Evolutionary conservation across 2,329 filamentous ascomycete species (phyloP).

Genomic region (Aureobasidium sp.): DNA sequence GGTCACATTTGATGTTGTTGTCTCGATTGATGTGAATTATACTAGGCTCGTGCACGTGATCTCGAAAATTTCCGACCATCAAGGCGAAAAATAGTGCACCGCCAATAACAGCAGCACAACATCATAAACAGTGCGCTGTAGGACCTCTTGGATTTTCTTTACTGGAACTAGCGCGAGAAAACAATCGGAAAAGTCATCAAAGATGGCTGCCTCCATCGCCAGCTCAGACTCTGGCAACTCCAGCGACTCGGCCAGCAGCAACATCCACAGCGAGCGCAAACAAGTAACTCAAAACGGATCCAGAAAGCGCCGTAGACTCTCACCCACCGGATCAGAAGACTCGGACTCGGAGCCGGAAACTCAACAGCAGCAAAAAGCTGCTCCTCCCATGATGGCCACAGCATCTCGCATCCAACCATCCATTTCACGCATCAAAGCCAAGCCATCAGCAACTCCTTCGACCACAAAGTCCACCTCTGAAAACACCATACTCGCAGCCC

Average conservation of each 20-base stretch:
- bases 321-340: slow-evolving; percentile 15
- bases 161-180: not conserved
- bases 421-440: slow-evolving; percentile 23
- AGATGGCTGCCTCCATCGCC: not conserved
- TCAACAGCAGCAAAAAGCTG: not conserved
- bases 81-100: not conserved
- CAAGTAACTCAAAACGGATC: slow-evolving; percentile 18
- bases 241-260: not conserved
- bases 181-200: not conserved
- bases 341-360: slow-evolving; percentile 1
- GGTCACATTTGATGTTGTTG: not conserved
- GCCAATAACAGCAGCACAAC: not conserved
- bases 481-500: slow-evolving; percentile 23
- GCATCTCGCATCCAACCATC: slow-evolving; percentile 14
- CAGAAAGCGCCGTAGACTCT: slow-evolving; percentile 21
- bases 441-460: too few species aligned
- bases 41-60: not conserved
- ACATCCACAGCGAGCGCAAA: not conserved
- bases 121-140: not conserved
- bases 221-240: slow-evolving; percentile 7
- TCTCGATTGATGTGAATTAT: not conserved
- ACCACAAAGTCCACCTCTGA: too few species aligned
- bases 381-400: not conserved
- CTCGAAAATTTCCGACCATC: slow-evolving; percentile 10
- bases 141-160: too few species aligned